Percentiles rank a stretch among this genome's conserved stretches.
phyloP scores from a whole-genome alignment of 352 stramenopile species.

The Phytophthora uliginosa region DNA sequence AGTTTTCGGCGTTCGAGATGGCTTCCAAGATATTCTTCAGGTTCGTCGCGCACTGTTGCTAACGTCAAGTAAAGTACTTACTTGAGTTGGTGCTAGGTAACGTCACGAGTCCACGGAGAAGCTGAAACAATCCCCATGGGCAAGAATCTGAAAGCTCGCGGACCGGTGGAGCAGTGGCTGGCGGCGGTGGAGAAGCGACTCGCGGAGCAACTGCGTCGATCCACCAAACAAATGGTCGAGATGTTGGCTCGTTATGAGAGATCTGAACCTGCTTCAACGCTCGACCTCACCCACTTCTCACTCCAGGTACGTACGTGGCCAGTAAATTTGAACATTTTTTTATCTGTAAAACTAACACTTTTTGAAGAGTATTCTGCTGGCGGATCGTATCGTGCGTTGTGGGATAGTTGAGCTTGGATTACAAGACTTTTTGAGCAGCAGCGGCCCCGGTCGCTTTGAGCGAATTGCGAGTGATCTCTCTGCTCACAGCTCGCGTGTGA shows the following conservation, averaged over 20 bases:
- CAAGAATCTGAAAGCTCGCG: slow-evolving; percentile 79
- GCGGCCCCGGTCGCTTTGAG: slow-evolving; percentile 3
- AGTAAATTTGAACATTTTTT: neutral
- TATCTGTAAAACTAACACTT: neutral
- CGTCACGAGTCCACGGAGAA: slow-evolving; percentile 50
- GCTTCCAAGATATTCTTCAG: slow-evolving; percentile 71
- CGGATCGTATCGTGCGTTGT: slow-evolving; percentile 57
- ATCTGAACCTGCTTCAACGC: neutral
- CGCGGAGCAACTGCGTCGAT: slow-evolving; percentile 62
- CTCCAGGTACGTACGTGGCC: slow-evolving; percentile 40
- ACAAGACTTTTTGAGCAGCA: neutral
- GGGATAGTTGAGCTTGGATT: slow-evolving; percentile 45
- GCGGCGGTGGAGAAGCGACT: slow-evolving; percentile 67
- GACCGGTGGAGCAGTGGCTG: slow-evolving; percentile 77
- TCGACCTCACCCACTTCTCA: slow-evolving; percentile 23
- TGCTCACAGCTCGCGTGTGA: slow-evolving; percentile 13
- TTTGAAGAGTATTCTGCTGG: slow-evolving; percentile 53
- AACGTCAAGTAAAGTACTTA: neutral
- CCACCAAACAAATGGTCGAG: slow-evolving; percentile 54
- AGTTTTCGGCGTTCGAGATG: slow-evolving; percentile 64
- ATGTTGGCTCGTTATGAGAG: slow-evolving; percentile 27
- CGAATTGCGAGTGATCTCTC: slow-evolving; percentile 8
- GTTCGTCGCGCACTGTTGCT: neutral
- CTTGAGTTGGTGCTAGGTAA: slow-evolving; percentile 19
- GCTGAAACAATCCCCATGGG: slow-evolving; percentile 69